Evolutionary conservation across 371 early-diverging fungal genomes (phyloP).

Genomic region (Fennellomyces sp.): DNA sequence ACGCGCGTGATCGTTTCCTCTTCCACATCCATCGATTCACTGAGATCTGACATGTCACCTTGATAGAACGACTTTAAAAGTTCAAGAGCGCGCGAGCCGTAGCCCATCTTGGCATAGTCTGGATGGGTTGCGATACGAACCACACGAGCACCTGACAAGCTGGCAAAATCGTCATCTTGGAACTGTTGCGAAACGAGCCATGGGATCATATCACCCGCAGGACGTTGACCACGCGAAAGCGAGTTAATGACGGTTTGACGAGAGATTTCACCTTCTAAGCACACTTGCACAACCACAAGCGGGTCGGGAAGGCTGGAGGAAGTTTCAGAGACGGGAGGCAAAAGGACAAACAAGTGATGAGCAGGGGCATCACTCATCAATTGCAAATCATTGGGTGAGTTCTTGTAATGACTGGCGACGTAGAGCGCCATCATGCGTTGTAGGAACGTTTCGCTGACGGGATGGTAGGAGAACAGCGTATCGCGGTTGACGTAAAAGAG

Average conservation of each 20-base stretch:
- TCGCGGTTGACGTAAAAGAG: constrained; percentile 96
- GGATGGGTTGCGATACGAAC: constrained; percentile 99
- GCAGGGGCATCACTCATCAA: constrained; percentile 98
- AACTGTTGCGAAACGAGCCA: constrained; percentile 97
- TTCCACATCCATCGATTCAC: constrained; percentile 54
- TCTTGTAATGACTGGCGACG: constrained; percentile 99
- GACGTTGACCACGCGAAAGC: constrained; percentile 84
- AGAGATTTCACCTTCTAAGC: constrained; percentile 96
- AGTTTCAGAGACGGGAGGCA: constrained; percentile 82
- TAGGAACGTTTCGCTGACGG: constrained; percentile 95
- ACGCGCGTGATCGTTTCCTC: constrained; percentile 55
- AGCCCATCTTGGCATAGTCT: constrained; percentile 97
- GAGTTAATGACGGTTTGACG: constrained; percentile 82
- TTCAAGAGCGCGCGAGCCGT: constrained; percentile 90
- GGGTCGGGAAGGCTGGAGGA: constrained; percentile 90
- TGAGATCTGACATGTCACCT: constrained; percentile 75
- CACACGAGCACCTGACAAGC: constrained; percentile 95
- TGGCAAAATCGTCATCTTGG: constrained; percentile 96
- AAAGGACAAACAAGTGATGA: constrained; percentile 96
- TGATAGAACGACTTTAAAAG: constrained; percentile 86
- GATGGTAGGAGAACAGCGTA: constrained; percentile 94
- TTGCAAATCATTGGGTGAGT: constrained; percentile 99
- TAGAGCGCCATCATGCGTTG: constrained; percentile 97
- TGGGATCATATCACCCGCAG: constrained; percentile 98
- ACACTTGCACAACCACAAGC: constrained; percentile 90